Percentiles rank a stretch among this genome's conserved stretches.
Conservation (phyloP, 148 eudicot species). For the Amaranthus cruentus region DNA sequence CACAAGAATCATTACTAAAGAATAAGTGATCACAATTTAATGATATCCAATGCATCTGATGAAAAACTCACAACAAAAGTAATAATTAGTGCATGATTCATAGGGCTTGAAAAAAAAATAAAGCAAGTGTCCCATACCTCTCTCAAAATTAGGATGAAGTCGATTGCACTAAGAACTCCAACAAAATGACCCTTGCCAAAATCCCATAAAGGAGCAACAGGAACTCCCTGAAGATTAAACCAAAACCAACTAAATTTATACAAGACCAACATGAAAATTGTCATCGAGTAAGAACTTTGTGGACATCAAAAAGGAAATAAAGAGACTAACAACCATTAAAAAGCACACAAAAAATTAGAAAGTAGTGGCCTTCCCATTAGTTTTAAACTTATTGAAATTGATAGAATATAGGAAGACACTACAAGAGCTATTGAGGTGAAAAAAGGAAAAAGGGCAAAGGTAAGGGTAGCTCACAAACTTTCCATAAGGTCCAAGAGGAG, state of each 20-base stretch:
- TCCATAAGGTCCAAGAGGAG: too few relatives aligned
- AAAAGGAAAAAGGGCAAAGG: background rate
- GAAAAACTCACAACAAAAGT: too few relatives aligned
- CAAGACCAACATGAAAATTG: background rate
- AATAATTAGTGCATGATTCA: too few relatives aligned
- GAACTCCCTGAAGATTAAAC: conserved; percentile 57
- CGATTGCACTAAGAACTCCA: conserved; percentile 86
- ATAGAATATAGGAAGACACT: too few relatives aligned
- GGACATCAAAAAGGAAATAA: background rate
- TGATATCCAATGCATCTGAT: too few relatives aligned
- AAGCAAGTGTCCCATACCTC: conserved; percentile 49
- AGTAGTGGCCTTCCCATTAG: background rate
- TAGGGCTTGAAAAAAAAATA: background rate
- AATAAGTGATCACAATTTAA: background rate
- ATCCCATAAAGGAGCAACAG: conserved; percentile 95
- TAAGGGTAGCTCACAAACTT: background rate
- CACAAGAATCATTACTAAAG: background rate
- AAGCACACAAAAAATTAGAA: background rate
- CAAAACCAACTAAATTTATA: conserved; percentile 7
- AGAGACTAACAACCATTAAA: background rate
- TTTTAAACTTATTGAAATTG: background rate
- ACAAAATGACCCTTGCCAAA: conserved; percentile 65
- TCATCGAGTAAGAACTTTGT: background rate
- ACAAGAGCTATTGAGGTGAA: background rate
- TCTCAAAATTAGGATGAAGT: conserved; percentile 81